These are phyloP conservation scores for Populus hybrid DNA, from an alignment of 441 rosid genomes.

Conservation along the genomic window DNA sequence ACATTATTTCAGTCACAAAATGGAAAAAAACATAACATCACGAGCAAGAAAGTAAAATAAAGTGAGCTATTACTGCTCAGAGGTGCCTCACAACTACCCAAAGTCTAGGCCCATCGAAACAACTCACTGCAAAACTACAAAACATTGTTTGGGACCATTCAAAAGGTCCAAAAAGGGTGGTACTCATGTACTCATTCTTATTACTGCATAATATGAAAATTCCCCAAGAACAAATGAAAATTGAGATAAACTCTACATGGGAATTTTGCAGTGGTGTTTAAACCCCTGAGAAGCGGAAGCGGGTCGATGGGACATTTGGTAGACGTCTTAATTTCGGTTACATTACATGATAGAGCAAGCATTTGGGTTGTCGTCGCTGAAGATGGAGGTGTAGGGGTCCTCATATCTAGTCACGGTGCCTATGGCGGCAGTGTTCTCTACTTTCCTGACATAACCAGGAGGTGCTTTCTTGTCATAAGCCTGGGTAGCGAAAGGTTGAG, in stretches of 20 bases:
- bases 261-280: slow-evolving; percentile 10
- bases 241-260: neutral
- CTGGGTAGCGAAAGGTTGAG: slow-evolving; percentile 66
- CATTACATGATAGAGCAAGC: slow-evolving; percentile 80
- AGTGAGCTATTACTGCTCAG: neutral
- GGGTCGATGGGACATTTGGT: neutral
- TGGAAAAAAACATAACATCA: slow-evolving; percentile 10
- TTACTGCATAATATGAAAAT: neutral
- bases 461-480: slow-evolving; percentile 98
- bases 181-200: slow-evolving; percentile 8
- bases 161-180: neutral
- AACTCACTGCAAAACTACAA: slow-evolving; percentile 17
- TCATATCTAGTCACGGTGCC: slow-evolving; percentile 45
- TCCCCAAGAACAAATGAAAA: neutral
- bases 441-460: slow-evolving; percentile 77
- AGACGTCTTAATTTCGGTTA: neutral
- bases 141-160: slow-evolving; percentile 1
- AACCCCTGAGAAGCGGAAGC: neutral
- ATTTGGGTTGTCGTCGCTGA: slow-evolving; percentile 96
- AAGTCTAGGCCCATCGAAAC: slow-evolving; percentile 17
- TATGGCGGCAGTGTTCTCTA: slow-evolving; percentile 36
- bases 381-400: slow-evolving; percentile 63
- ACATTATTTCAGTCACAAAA: slow-evolving; percentile 12
- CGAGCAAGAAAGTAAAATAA: slow-evolving; percentile 5
- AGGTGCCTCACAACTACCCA: slow-evolving; percentile 13